Percentiles rank a stretch among this genome's conserved stretches.
Conservation (phyloP, 2,329 filamentous ascomycete genomes). For the Calonectria multiphialidica region DNA sequence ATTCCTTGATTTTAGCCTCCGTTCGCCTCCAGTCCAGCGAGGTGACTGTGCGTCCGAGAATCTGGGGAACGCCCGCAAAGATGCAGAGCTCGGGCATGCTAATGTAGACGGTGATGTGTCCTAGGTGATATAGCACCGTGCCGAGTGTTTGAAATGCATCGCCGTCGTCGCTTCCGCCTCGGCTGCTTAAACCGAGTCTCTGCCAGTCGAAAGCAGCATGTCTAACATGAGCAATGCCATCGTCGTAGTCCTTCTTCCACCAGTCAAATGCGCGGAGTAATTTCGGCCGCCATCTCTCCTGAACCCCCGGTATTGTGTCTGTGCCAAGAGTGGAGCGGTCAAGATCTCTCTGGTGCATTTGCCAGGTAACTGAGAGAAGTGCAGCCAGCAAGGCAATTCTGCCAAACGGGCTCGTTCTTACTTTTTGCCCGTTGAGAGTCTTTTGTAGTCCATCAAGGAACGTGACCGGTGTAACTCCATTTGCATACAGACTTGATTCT, state of each 20-base stretch:
- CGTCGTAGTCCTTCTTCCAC: slow-evolving; percentile 46
- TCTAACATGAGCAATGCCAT: slow-evolving; percentile 42
- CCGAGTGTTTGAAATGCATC: slow-evolving; percentile 44
- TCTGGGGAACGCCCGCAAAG: slow-evolving; percentile 43
- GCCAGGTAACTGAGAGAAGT: slow-evolving; percentile 43
- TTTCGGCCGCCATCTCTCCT: slow-evolving; percentile 44
- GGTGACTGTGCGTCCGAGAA: slow-evolving; percentile 43
- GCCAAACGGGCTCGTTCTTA: slow-evolving; percentile 43
- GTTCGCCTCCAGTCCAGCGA: slow-evolving; percentile 44
- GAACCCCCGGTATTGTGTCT: slow-evolving; percentile 41
- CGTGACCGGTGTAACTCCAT: slow-evolving; percentile 42
- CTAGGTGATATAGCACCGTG: slow-evolving; percentile 43
- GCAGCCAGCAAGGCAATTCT: slow-evolving; percentile 41
- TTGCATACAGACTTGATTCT: slow-evolving; percentile 44
- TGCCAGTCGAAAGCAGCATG: slow-evolving; percentile 46
- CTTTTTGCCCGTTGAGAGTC: slow-evolving; percentile 43
- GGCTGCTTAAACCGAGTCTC: slow-evolving; percentile 38
- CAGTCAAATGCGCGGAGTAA: slow-evolving; percentile 43
- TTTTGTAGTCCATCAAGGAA: slow-evolving; percentile 43
- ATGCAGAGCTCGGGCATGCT: slow-evolving; percentile 46
- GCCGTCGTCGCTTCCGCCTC: slow-evolving; percentile 43
- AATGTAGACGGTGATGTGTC: slow-evolving; percentile 44
- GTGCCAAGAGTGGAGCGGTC: slow-evolving; percentile 41
- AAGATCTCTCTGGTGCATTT: slow-evolving; percentile 44
- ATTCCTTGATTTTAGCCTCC: slow-evolving; percentile 45